These are phyloP conservation scores for Beauveria varroae DNA, from an alignment of 2,329 filamentous ascomycete species.

Conservation along the genomic window DNA sequence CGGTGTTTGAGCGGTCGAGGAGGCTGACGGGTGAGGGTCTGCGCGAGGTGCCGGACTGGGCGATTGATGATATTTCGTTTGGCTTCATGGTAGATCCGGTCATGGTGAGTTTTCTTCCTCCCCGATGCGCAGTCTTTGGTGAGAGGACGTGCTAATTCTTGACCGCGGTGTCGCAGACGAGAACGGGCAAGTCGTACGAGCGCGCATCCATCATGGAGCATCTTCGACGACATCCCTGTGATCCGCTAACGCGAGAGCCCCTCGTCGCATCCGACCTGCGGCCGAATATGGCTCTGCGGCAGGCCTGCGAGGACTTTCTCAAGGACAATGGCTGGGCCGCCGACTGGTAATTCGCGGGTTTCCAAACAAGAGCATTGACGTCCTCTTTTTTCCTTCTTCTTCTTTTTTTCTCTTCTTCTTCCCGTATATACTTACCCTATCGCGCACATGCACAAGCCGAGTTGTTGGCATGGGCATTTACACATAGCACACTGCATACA, in stretches of 20 bases:
- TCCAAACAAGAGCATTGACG: not conserved
- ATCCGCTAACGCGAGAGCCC: slow-evolving; percentile 77
- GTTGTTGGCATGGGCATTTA: not conserved
- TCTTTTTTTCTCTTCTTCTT: not conserved
- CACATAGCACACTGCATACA: not conserved
- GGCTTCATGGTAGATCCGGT: slow-evolving; percentile 66
- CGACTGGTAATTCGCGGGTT: slow-evolving; percentile 58
- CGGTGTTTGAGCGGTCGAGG: slow-evolving; percentile 44
- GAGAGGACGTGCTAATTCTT: not conserved
- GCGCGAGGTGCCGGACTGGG: slow-evolving; percentile 65
- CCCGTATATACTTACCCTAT: not conserved
- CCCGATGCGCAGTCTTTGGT: not conserved
- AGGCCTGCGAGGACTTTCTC: slow-evolving; percentile 80
- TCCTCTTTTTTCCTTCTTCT: not conserved
- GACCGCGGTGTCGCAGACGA: slow-evolving; percentile 39
- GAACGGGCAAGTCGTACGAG: slow-evolving; percentile 86
- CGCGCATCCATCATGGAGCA: slow-evolving; percentile 80
- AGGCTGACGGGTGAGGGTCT: slow-evolving; percentile 35
- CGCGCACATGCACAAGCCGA: not conserved
- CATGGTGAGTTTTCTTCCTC: slow-evolving; percentile 19
- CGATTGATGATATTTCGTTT: slow-evolving; percentile 70
- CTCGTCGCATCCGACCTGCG: slow-evolving; percentile 62
- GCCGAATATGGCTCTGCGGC: slow-evolving; percentile 72
- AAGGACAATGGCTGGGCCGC: slow-evolving; percentile 86
- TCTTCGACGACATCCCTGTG: slow-evolving; percentile 63